These are phyloP conservation scores for Aspergillus fumigatus DNA, from an alignment of 2,329 filamentous ascomycete species.

Conservation along the genomic window DNA sequence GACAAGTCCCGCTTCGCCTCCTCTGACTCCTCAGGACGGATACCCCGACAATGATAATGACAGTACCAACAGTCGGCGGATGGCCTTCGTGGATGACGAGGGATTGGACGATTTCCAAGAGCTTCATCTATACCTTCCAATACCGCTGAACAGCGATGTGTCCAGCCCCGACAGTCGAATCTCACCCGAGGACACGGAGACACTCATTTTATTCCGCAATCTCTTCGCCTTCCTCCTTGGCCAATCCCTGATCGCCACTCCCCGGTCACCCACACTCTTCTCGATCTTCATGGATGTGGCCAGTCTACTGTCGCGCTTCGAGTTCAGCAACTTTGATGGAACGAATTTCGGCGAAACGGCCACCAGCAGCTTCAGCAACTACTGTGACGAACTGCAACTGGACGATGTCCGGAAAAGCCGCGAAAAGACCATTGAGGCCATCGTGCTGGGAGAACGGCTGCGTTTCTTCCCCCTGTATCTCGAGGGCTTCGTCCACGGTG, in stretches of 20 bases:
- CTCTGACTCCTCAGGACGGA: constrained; percentile 27
- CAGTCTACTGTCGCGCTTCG: constrained; percentile 52
- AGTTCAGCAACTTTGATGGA: constrained; percentile 59
- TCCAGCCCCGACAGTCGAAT: constrained; percentile 30
- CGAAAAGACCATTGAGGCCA: constrained; percentile 83
- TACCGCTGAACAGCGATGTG: constrained; percentile 51
- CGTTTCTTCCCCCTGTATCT: constrained; percentile 77
- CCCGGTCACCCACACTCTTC: constrained; percentile 52
- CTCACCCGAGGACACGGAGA: constrained; percentile 50
- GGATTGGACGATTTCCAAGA: constrained; percentile 37
- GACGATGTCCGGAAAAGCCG: constrained; percentile 76
- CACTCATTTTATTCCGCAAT: constrained; percentile 57
- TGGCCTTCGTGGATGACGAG: constrained; percentile 45
- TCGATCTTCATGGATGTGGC: constrained; percentile 59
- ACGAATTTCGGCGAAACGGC: constrained; percentile 61
- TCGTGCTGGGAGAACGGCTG: constrained; percentile 87
- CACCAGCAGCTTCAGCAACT: constrained; percentile 49
- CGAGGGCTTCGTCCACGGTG: constrained; percentile 86
- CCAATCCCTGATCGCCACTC: constrained; percentile 57
- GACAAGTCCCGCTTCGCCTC: constrained; percentile 21
- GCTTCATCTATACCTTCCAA: constrained; percentile 56
- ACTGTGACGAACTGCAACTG: constrained; percentile 70
- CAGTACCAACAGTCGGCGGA: constrained; percentile 46
- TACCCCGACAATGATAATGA: constrained; percentile 34
- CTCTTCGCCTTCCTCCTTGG: constrained; percentile 61